These are phyloP conservation scores for Boletellus emodensis DNA, from an alignment of 768 basidiomycete genomes.

Conservation along the genomic window DNA sequence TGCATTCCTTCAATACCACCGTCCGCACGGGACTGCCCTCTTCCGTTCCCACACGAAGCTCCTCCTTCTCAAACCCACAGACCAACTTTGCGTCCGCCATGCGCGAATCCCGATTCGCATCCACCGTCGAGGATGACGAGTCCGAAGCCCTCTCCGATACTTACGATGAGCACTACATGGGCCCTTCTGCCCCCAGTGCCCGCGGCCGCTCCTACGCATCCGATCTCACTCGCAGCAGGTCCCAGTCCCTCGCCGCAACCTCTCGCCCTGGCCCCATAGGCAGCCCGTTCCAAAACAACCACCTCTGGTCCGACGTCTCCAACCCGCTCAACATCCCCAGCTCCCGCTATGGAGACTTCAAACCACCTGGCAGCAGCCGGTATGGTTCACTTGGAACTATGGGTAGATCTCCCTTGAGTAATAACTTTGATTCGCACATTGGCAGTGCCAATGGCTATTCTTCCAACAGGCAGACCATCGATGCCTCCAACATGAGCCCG, in stretches of 20 bases:
- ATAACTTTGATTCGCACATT: constrained; percentile 45
- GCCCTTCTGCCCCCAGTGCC: constrained; percentile 37
- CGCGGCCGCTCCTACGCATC: constrained; percentile 59
- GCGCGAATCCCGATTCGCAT: constrained; percentile 66
- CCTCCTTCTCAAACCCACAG: constrained; percentile 63
- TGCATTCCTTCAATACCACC: constrained; percentile 43
- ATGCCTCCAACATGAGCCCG: constrained; percentile 78
- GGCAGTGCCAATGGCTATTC: constrained; percentile 46
- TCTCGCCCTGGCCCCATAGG: constrained; percentile 51
- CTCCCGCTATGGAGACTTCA: constrained; percentile 56
- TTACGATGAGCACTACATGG: constrained; percentile 54
- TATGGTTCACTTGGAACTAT: constrained; percentile 58
- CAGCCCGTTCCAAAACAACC: constrained; percentile 39
- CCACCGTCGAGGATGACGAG: constrained; percentile 82
- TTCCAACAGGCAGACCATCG: constrained; percentile 39
- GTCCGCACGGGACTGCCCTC: constrained; percentile 35
- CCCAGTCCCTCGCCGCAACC: constrained; percentile 67
- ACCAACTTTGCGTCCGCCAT: constrained; percentile 58
- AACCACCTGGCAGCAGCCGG: constrained; percentile 58
- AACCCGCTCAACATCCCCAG: constrained; percentile 56
- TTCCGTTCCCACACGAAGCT: constrained; percentile 60
- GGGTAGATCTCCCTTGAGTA: constrained; percentile 54
- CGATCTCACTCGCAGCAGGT: constrained; percentile 69
- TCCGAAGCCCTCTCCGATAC: constrained; percentile 59
- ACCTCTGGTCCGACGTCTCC: constrained; percentile 56